Conservation (phyloP, 1,284 basidiomycete species). For the Papiliotrema terrestris region DNA sequence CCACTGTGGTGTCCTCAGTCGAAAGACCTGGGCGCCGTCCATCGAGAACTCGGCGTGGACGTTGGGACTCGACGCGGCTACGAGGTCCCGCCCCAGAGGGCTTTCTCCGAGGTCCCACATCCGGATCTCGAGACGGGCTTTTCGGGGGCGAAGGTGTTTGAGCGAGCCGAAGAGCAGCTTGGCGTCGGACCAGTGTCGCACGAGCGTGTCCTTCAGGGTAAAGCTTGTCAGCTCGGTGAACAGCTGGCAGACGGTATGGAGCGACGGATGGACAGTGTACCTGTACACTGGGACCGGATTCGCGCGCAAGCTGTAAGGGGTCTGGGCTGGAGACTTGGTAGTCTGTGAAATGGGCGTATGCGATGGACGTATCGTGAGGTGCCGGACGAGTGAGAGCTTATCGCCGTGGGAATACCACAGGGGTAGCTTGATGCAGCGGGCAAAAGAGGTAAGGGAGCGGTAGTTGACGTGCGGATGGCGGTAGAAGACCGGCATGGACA, state of each 20-base stretch:
- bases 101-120: slow-evolving; percentile 28
- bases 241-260: slow-evolving; percentile 9
- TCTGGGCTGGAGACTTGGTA: neutral
- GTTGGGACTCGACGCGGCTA: slow-evolving; percentile 12
- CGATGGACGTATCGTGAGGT: slow-evolving; percentile 15
- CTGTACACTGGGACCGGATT: neutral
- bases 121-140: slow-evolving; percentile 26
- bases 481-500: slow-evolving; percentile 24
- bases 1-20: too few relatives aligned
- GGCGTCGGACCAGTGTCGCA: slow-evolving; percentile 14
- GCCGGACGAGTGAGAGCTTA: slow-evolving; percentile 15
- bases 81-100: slow-evolving; percentile 17
- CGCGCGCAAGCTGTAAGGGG: neutral
- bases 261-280: slow-evolving; percentile 13
- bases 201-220: slow-evolving; percentile 25
- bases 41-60: neutral
- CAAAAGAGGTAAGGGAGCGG: slow-evolving; percentile 15
- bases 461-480: slow-evolving; percentile 22
- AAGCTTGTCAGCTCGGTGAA: slow-evolving; percentile 19
- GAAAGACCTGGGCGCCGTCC: too few relatives aligned
- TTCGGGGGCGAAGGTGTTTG: slow-evolving; percentile 13
- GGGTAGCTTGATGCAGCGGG: slow-evolving; percentile 3
- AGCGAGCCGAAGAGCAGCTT: slow-evolving; percentile 18
- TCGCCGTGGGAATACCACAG: neutral
- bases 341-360: too few relatives aligned